Base-by-base conservation (phyloP, 148 eudicot species). In the Rhododendron mucronatum region DNA sequence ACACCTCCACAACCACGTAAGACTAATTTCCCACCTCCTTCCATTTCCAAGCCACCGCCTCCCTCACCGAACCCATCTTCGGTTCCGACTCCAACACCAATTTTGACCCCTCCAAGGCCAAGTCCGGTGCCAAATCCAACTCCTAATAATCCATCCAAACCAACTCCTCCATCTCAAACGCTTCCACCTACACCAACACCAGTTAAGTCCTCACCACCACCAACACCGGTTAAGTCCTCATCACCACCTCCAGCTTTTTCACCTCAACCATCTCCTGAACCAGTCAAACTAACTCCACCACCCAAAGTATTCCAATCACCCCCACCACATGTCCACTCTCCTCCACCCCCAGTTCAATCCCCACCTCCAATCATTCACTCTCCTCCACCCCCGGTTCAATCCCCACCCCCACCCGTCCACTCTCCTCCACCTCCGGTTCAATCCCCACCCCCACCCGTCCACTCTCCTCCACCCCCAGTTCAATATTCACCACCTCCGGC, bases 381-480 rank as follows among this genome's bases (percentile, higher is more conserved):
- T 0, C 90, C 90, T 13, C 89, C 90, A 15, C 87, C 89, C 4
- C 80, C 35, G 0, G 55, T 50, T 16, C 78, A 59, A 3, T 76
- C 73, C 0, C 75, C 59, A 3, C 59, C 59, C 20, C 20, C 59
- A 14, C 5, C 20, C 14, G 59, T 50, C 3, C 53, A 50, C 53
- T 50, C 53, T 50, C 14, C 53, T 11, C 47, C 48, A 47, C 48
- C 48, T 1, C 80, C 75, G 0, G 67, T 84, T 2, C 71, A 48
- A 2, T 83, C 88, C 0, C 89, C 89, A 0, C 83, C 88, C 0
- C 89, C 89, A 0, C 83, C 87, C 0, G 41, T 69, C 0, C 26
- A 55, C 7, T 79, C 87, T 0, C 90, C 91, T 13, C 89, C 90
- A 14, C 86, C 88, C 0, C 80, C 48, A 0, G 74, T 57, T 23